Evolutionary conservation across 768 basidiomycete genomes (phyloP).

Genomic region (Mycena haematopus): DNA sequence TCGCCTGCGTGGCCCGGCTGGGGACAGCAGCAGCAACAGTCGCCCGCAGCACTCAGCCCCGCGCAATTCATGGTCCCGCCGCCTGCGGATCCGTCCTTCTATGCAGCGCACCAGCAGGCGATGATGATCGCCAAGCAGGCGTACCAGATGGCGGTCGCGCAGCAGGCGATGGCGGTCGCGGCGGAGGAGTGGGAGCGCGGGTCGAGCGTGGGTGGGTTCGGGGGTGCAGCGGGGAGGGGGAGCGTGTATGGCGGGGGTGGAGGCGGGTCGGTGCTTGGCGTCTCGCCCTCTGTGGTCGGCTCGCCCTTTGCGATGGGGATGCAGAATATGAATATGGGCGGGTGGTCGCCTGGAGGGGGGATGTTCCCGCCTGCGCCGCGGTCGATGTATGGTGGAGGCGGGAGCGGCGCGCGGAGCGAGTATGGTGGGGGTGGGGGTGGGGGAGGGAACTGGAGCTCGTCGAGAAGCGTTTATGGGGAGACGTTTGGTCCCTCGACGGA

Average conservation of each 20-base stretch:
- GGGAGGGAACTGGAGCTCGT: conserved; percentile 55
- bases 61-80: conserved; percentile 46
- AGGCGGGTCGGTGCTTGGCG: conserved; percentile 42
- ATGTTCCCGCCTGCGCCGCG: conserved; percentile 56
- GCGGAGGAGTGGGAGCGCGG: conserved; percentile 91
- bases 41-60: conserved; percentile 51
- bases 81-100: conserved; percentile 60
- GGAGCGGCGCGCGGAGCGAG: conserved; percentile 64
- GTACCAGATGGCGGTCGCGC: conserved; percentile 89
- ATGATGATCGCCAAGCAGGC: conserved; percentile 89
- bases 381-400: conserved; percentile 66
- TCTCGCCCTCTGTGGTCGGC: conserved; percentile 21
- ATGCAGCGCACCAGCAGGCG: conserved; percentile 86
- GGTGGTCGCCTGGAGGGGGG: conserved; percentile 48
- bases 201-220: conserved; percentile 59
- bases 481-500: conserved; percentile 52
- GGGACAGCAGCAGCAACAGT: conserved; percentile 39
- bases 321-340: conserved; percentile 41
- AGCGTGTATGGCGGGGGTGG: conserved; percentile 54
- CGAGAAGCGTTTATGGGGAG: conserved; percentile 77
- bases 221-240: conserved; percentile 44
- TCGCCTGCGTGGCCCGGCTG: conserved; percentile 23
- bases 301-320: conserved; percentile 40
- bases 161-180: conserved; percentile 89
- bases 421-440: conserved; percentile 55